Evolutionary conservation across 2,329 filamentous ascomycete genomes (phyloP), one percentile per base, ranked within the genome.

Genomic region (Hymenoscyphus albidus): DNA sequence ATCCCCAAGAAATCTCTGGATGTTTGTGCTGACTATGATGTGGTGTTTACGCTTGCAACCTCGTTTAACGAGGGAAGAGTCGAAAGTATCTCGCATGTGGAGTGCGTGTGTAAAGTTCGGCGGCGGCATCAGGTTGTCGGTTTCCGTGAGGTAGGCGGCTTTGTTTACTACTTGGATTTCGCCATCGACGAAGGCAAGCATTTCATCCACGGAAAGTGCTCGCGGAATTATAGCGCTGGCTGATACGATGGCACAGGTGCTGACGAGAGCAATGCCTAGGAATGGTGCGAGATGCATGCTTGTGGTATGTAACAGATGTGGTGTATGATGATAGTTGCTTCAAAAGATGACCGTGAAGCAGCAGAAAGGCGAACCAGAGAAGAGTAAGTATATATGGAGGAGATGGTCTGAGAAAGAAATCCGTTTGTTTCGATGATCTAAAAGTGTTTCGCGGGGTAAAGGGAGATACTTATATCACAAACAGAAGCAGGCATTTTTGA

Each of bases 1-100:
- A 77, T 78, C 68, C 76, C 76, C 27, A 76, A 69, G 68, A 79
- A 79, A 44, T 69, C 70, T 3, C 66, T 61, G 32, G 72, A 70
- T 5, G 66, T 66, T 18, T 70, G 56, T 31, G 73, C 64, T 13
- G 72, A 64, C 65, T 72, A 73, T 51, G 68, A 69, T 61, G 63
- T 70, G 54, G 70, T 18, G 40, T 13, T 27, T 18, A 27, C 27
- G 27, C 27, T 32, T 4, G 59, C 27, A 14, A 51, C 58, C 40
- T 48, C 38, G 42, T 58, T 66, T 61, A 48, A 62, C 48, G 39
- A 27, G 58, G 32, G 13, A 7, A 14, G 35, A 13, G 16, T 35
- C 40, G 6, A 35, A 35, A 35, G 35, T 62, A 61, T 58, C 16
- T 14, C 7, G 18, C 10, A 6, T 51, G 13, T 22, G 7, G 12